Base-by-base conservation (phyloP, 257 asterid genomes). In the Fraxinus quadrangulata region DNA sequence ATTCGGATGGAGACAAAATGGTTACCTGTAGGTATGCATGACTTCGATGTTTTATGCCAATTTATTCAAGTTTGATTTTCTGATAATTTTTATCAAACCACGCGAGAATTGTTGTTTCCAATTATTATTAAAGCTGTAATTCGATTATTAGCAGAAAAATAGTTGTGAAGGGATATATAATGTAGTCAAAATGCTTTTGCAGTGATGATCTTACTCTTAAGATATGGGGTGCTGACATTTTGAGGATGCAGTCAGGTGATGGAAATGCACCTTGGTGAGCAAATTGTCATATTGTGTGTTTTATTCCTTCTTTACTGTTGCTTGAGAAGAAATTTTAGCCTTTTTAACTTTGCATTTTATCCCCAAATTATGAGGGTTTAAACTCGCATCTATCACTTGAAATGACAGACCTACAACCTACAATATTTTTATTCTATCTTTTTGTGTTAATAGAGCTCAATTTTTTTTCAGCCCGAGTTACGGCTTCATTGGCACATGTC, bases 121-220 rank as follows among this genome's bases (percentile, higher is more conserved):
- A 10, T 23, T 78, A 19, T 75, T 81, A 31, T 17, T 63, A 9
- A 10, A 75, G 19, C 37, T 45, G 54, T 45, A 45, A 45, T 45
- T 17, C 19, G 5, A 13, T 45, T 45, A 13, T 13, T 45, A 45
- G 54, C 13, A 13, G 54, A 45, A 12, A 13, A 45, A 14, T 11
- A 13, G 54, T 45, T 45, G 19, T 13, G 54, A 45, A 45, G 54
- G 54, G 54, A 45, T 45, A 13, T 3, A 45, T 12, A 13, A 45
- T 1, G 65, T 70, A 67, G 61, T 74, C 54, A 23, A 75, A 51
- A 80, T 79, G 49, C 42, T 76, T 79, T 81, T 83, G 81, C 93
- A 95, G 99, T 73, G 99, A 95, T 54, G 99, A 95, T 81, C 94
- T 92, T 67, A 87, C 98, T 75, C 76, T 91, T 75, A 95, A 93